Evolutionary conservation across 1,284 basidiomycete species (phyloP).

Genomic region (Blastosporella zonata): DNA sequence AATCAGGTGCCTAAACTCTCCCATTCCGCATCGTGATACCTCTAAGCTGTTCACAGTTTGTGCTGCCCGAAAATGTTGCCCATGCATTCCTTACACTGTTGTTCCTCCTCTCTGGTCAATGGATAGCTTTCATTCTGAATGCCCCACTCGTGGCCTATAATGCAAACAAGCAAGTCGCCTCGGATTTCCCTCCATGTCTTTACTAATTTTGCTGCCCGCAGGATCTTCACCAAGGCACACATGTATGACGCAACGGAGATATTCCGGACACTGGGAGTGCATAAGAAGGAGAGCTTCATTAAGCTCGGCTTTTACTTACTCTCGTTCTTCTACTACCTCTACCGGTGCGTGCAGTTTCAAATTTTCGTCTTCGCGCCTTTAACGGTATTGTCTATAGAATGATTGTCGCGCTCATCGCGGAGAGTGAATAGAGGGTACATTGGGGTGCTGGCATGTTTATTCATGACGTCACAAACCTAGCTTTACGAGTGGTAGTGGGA

Average conservation of each 20-base stretch:
- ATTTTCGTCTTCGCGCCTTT: slow-evolving; percentile 4
- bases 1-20: slow-evolving; percentile 71
- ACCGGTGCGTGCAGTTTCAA: slow-evolving; percentile 52
- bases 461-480: slow-evolving; percentile 9
- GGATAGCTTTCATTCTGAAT: slow-evolving; percentile 92
- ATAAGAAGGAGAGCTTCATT: slow-evolving; percentile 97
- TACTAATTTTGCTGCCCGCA: slow-evolving; percentile 32
- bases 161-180: slow-evolving; percentile 81
- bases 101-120: slow-evolving; percentile 95
- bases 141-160: slow-evolving; percentile 89
- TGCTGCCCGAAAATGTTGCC: slow-evolving; percentile 93
- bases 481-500: slow-evolving; percentile 8
- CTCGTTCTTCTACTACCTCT: slow-evolving; percentile 96
- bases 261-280: slow-evolving; percentile 89
- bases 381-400: slow-evolving; percentile 46
- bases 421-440: slow-evolving; percentile 49
- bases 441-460: background rate
- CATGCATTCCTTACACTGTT: slow-evolving; percentile 88
- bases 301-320: slow-evolving; percentile 95
- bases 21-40: background rate
- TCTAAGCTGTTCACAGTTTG: slow-evolving; percentile 63
- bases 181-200: background rate
- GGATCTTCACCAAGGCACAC: slow-evolving; percentile 91
- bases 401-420: slow-evolving; percentile 85
- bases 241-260: slow-evolving; percentile 99